Evolutionary conservation across 148 eudicot species (phyloP), one percentile per base, ranked within the genome.

Genomic region (Rhododendron molle): DNA sequence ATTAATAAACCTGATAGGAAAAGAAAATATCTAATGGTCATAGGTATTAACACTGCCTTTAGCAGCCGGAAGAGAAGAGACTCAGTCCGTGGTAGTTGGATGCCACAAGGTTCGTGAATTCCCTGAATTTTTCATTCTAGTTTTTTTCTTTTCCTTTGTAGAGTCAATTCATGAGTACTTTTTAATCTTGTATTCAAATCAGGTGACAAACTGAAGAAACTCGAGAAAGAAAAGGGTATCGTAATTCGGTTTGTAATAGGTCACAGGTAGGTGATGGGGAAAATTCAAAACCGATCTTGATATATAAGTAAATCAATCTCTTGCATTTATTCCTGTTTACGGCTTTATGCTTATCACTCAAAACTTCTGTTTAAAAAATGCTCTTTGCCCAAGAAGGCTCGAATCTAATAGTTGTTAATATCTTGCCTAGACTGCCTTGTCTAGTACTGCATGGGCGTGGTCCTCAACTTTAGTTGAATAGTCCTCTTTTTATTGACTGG

Each of bases 51-150:
- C 88, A 96, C 98, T 43, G 98, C 98, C 85, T 96, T 96, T 86
- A 96, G 96, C 85, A 94, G 98, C 87, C 90, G 98, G 86, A 96
- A 92, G 88, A 91, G 98, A 87, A 89, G 98, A 90, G 98, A 96
- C 87, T 96, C 98, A 3, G 94, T 96, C 65, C 98, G 98, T 86
- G 94, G 93, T 21, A 96, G 98, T 54, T 96, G 98, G 98, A 93
- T 96, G 96, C 98, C 94, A 76, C 95, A 94, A 94, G 98, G 98
- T 93, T 89, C 58, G 32, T 87, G 26, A 60, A 38, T 86, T 62
- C 60, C 69, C 80, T 74, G 32, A 18, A 60, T 46, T 69, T 7
- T 9, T 36, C 47, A 26, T 20, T 76, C 65, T 7, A 26, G 40
- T 30, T 78, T 34, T 34, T 81, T 85, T 62, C 10, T 80, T 76